phyloP scores from a whole-genome alignment of 208 protist species.

The Trichomonas gallinae region DNA sequence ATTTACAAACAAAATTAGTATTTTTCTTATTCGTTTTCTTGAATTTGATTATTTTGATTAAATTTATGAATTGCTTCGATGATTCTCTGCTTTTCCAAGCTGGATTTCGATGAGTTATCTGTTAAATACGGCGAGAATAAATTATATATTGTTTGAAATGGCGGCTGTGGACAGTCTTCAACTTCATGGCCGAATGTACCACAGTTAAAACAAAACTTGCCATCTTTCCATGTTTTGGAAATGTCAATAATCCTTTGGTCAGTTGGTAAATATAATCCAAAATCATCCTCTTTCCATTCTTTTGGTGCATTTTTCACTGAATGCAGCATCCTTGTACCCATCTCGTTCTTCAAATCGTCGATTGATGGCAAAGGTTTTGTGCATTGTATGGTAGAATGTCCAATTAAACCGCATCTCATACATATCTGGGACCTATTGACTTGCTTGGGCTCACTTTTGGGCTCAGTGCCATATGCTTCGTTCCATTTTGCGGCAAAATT shows the following conservation, averaged over 20 bases:
- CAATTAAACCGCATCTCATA: neutral
- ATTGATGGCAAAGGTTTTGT: neutral
- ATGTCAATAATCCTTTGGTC: neutral
- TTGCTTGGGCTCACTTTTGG: neutral
- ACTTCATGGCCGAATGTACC: neutral
- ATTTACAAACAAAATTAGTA: too few species aligned
- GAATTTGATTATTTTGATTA: neutral
- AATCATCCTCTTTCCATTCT: neutral
- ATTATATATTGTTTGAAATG: neutral
- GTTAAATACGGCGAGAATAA: neutral
- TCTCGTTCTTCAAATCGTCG: neutral
- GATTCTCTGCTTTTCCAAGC: neutral
- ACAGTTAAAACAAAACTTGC: constrained; percentile 2
- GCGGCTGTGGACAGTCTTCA: neutral
- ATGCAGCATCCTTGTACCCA: neutral
- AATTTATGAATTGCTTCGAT: neutral
- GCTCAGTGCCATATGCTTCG: too few species aligned
- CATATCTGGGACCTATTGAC: neutral
- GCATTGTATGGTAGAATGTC: neutral
- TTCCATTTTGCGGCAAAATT: too few species aligned
- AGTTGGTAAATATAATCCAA: neutral
- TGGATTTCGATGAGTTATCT: neutral
- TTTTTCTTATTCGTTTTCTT: neutral
- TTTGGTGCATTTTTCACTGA: neutral
- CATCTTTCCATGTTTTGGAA: neutral